Evolutionary conservation across 2,329 filamentous ascomycete genomes (phyloP).

Genomic region (Botrytis fragariae): DNA sequence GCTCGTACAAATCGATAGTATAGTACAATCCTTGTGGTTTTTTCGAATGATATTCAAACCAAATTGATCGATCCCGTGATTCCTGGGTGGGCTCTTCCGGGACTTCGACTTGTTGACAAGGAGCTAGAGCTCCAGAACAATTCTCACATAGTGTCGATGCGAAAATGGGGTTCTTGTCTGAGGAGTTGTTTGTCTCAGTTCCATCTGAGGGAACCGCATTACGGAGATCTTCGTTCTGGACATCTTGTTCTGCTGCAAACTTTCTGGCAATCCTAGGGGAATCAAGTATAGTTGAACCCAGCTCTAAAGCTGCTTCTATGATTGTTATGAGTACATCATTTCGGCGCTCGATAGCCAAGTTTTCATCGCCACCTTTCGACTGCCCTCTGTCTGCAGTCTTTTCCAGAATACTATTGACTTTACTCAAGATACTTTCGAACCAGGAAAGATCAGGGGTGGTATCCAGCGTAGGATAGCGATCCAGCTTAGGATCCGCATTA

Average conservation of each 20-base stretch:
- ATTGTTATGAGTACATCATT: not conserved
- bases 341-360: not conserved
- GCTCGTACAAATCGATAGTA: not conserved
- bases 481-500: not conserved
- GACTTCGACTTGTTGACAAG: not conserved
- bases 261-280: not conserved
- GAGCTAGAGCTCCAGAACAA: not conserved
- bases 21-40: not conserved
- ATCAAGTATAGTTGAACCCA: not conserved
- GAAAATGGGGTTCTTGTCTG: not conserved
- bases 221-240: not conserved
- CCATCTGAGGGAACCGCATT: not conserved
- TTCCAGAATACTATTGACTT: not conserved
- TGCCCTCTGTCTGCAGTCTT: not conserved
- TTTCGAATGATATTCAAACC: not conserved
- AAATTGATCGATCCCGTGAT: not conserved
- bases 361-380: not conserved
- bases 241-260: not conserved
- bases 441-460: not conserved
- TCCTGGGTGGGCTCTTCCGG: not conserved
- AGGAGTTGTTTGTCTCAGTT: accelerated
- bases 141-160: not conserved
- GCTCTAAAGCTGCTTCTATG: not conserved
- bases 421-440: not conserved
- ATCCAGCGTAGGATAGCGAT: not conserved